These are phyloP conservation scores for Trifolium repens DNA, from an alignment of 306 rosid genomes.

Conservation along the genomic window DNA sequence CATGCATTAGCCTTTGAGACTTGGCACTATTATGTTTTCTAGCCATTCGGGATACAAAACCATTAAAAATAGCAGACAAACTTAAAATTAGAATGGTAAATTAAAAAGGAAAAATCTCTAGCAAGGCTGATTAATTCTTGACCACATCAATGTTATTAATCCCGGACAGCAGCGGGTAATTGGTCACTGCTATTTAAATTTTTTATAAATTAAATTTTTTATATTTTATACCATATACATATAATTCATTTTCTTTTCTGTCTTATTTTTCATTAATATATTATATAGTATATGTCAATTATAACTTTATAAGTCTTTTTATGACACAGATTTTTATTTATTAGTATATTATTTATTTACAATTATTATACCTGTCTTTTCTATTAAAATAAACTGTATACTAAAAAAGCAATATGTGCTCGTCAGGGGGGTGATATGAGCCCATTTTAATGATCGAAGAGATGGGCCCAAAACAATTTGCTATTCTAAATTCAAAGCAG, in stretches of 20 bases:
- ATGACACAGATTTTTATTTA: not conserved
- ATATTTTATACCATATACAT: too few species aligned
- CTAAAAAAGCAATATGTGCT: too few species aligned
- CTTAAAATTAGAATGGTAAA: not conserved
- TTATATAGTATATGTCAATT: too few species aligned
- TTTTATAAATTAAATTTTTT: too few species aligned
- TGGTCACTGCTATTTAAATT: not conserved
- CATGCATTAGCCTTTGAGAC: conserved; percentile 24
- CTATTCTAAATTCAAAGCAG: not conserved
- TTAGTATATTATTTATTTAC: not conserved
- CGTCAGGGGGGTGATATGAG: too few species aligned
- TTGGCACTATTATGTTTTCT: conserved; percentile 17
- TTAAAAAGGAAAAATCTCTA: not conserved
- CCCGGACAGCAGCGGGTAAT: not conserved
- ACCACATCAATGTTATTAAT: not conserved
- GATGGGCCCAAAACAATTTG: not conserved
- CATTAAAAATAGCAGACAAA: conserved; percentile 12
- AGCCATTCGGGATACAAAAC: conserved; percentile 20
- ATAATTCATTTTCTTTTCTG: too few species aligned
- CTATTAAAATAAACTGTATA: too few species aligned
- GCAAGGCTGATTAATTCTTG: not conserved
- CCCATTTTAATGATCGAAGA: not conserved
- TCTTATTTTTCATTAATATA: not conserved
- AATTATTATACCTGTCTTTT: not conserved
- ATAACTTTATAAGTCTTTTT: not conserved